phyloP scores from a whole-genome alignment of 2,329 filamentous ascomycete genomes.

The Epicoccum sorghinum region DNA sequence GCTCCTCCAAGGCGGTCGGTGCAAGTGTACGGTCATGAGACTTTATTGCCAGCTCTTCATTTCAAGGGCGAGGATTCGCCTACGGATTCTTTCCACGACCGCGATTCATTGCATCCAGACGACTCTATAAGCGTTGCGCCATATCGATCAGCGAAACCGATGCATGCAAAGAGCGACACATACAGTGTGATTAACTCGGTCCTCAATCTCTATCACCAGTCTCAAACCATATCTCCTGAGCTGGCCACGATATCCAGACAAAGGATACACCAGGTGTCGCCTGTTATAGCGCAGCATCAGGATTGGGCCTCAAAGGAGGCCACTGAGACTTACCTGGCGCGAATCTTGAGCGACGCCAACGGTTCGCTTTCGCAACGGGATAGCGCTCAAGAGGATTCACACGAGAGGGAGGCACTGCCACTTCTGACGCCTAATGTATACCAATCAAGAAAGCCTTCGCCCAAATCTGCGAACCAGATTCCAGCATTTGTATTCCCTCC shows the following conservation, averaged over 20 bases:
- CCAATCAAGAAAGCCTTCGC: constrained; percentile 17
- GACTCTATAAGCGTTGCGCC: constrained; percentile 48
- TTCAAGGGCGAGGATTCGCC: constrained; percentile 43
- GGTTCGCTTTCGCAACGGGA: constrained; percentile 28
- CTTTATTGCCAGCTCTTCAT: constrained; percentile 22
- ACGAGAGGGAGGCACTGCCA: constrained; percentile 1
- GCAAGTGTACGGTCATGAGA: constrained; percentile 19
- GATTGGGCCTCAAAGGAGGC: constrained; percentile 62
- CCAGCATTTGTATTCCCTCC: constrained; percentile 48
- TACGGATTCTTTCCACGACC: constrained; percentile 39
- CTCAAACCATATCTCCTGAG: constrained; percentile 46
- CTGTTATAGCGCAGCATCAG: constrained; percentile 59
- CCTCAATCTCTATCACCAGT: constrained; percentile 50
- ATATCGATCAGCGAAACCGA: constrained; percentile 34
- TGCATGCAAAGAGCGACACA: constrained; percentile 49
- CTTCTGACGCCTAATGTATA: constrained; percentile 14
- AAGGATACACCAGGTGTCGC: constrained; percentile 56
- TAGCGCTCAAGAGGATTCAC: constrained; percentile 11
- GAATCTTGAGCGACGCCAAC: constrained; percentile 49
- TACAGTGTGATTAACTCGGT: constrained; percentile 52
- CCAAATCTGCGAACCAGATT: constrained; percentile 35
- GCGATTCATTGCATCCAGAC: constrained; percentile 44
- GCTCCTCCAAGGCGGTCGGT: constrained; percentile 24
- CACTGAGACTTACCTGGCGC: constrained; percentile 61
- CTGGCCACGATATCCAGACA: constrained; percentile 48